Base-by-base conservation (phyloP, 805 yeast species). In the Candida ortonii region DNA sequence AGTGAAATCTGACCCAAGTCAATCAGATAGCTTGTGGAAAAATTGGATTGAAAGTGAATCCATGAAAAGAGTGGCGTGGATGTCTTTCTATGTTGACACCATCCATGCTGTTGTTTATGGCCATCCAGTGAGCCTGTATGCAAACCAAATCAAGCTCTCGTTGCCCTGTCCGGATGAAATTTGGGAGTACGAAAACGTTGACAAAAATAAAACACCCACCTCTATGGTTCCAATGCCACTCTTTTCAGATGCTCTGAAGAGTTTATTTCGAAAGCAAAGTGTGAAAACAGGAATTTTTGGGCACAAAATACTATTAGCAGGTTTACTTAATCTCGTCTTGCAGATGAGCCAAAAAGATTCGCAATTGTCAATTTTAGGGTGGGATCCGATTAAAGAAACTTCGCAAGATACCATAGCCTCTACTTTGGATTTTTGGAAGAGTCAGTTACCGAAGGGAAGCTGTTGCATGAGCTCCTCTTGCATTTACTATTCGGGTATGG, bases 21-120 rank as follows among this genome's bases (percentile, higher is more conserved):
- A 40, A 30, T 39, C 49, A 13, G 38, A 33, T 18, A 39, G 44
- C 22, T 22, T 47, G 50, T 68, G 73, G 71, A 46, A 68, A 55
- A 65, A 69, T 32, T 84, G 94, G 93, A 79, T 84, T 13, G 84
- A 82, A 32, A 73, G 76, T 32, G 95, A 84, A 52, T 71, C 78
- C 29, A 67, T 82, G 68, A 84, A 84, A 52, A 61, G 95, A 36
- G 70, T 79, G 1, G 84, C 89, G 0, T 71, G 80, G 43, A 73
- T 82, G 73, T 84, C 89, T 1, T 85, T 84, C 49, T 80, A 79
- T 50, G 59, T 81, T 34, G 95, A 84, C 55, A 75, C 80, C 0
- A 67, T 78, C 2, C 88, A 84, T 61, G 81, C 85, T 18, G 73
- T 80, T 9, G 72, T 83, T 23, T 85, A 78, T 53, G 80, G 89